Base-by-base conservation (phyloP, 2,329 filamentous ascomycete species). In the Verticillium longisporum region DNA sequence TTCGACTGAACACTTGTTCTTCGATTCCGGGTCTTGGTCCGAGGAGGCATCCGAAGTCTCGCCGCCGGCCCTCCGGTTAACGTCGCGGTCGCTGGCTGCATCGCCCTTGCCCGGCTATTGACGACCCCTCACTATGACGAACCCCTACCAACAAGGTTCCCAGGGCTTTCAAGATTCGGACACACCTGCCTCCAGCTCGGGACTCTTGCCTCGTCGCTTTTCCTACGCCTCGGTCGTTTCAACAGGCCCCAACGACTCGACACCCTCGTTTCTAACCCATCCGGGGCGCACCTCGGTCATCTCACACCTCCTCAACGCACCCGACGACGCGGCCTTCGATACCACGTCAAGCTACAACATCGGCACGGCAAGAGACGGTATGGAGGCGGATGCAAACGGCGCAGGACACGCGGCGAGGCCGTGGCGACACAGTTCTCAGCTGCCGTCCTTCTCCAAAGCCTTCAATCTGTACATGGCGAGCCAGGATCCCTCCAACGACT, bases 301-400 rank as follows among this genome's bases (percentile, higher is more conserved):
- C 68, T 81, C 83, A 3, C 82, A 87, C 66, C 77, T 88, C 37
- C 73, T 84, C 65, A 83, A 83, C 72, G 77, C 75, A 64, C 72
- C 74, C 66, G 76, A 77, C 65, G 74, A 74, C 55, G 70, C 68
- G 63, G 68, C 72, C 64, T 74, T 71, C 62, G 68, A 77, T 61
- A 68, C 73, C n/a, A 60, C 68, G 36, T 70, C 68, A 18, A 68
- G 71, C 58, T 68, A 61, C 37, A 54, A 61, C 60, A 13, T n/a
- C 6, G 56, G 62, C 32, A 37, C 61, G 57, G 60, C 41, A 26
- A 68, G 67, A 61, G 64, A 60, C 55, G 63, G 65, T 63, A 74
- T 75, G 69, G 74, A 78, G 38, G 65, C 70, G 33, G 67, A 74
- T 45, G 70, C 69, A 56, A 68, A 71, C 63, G 68, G 66, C 53